Base-by-base conservation (phyloP, 1,284 basidiomycete species). In the Thelephora terrestris region DNA sequence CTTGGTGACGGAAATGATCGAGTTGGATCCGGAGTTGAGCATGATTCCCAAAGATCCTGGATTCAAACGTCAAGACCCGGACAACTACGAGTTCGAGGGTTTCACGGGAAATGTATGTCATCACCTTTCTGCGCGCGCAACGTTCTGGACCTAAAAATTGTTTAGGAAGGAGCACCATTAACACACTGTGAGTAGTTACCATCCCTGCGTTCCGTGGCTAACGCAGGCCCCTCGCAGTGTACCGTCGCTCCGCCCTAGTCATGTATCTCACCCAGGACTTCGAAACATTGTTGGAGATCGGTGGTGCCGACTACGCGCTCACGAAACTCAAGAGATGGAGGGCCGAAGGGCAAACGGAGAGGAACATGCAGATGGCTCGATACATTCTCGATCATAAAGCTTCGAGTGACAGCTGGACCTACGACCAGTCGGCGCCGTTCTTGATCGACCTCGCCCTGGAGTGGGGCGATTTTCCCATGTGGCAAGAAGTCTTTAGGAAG, bases 81-180 rank as follows among this genome's bases (percentile, higher is more conserved):
- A 75, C 50, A 58, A 70, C 1, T 53, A 61, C 45, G 64, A 70
- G 2, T 70, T 69, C 45, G 67, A 70, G 48, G 69, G 68, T 6
- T 71, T 71, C 48, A 61, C 61, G 51, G 71, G 67, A 18, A 71
- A 72, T 57, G 71, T 73, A 50, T 44, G 70, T 61, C 16, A 44
- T 61, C 61, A 64, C 17, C 5, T 45, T 27, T 47, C 17, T 5
- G 25, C 9, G 14, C 5, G 34, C 9, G 17, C 46, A 38, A 45
- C 9, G 25, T 43, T 27, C 4, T n/a, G 38, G 17, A 16, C 18
- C 17, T 27, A 44, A 18, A 24, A n/a, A 45, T 29, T 43, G 25
- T 24, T 5, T 27, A 60, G 58, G 47, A 47, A 3, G 55, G 47
- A 21, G 56, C 53, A 3, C 45, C 52, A 5, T 35, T 60, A 2